These are phyloP conservation scores for Micractinium conductrix DNA, from an alignment of 139 green algal genomes.

Conservation along the genomic window DNA sequence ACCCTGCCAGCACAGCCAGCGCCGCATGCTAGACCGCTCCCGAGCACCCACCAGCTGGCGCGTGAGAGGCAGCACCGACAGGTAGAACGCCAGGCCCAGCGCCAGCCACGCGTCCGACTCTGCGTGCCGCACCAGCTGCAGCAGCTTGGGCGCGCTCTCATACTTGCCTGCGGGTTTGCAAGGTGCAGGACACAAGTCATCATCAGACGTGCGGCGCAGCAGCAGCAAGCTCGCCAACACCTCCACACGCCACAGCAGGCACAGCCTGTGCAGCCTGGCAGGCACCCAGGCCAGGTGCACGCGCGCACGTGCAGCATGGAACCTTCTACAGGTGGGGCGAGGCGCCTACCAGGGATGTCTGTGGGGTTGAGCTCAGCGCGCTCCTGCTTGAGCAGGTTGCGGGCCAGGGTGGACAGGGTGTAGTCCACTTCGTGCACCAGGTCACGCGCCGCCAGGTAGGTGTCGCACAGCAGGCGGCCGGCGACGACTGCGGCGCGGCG, in stretches of 20 bases:
- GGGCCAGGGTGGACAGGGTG: conserved; percentile 87
- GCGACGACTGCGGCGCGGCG: conserved; percentile 51
- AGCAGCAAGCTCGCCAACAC: not conserved
- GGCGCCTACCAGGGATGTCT: conserved; percentile 54
- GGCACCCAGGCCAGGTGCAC: not conserved
- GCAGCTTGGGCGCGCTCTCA: conserved; percentile 61
- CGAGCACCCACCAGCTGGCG: conserved; percentile 70
- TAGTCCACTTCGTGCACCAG: conserved; percentile 95
- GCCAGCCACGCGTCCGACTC: conserved; percentile 95
- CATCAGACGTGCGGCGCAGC: no score
- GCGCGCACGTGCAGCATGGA: no score
- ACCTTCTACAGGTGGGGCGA: no score
- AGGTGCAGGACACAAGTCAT: not conserved
- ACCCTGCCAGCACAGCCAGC: no score
- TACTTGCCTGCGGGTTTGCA: conserved; percentile 55
- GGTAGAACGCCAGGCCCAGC: conserved; percentile 83
- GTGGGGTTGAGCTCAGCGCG: conserved; percentile 71
- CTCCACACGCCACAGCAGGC: not conserved
- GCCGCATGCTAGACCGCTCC: not conserved
- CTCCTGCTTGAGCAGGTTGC: conserved; percentile 77
- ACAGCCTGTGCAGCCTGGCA: not conserved
- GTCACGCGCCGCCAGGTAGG: conserved; percentile 92
- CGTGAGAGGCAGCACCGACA: conserved; percentile 83
- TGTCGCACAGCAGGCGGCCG: conserved; percentile 96
- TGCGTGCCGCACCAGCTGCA: conserved; percentile 76